Evolutionary conservation across 352 stramenopile species (phyloP).

Genomic region (Globisporangium abappressorium): DNA sequence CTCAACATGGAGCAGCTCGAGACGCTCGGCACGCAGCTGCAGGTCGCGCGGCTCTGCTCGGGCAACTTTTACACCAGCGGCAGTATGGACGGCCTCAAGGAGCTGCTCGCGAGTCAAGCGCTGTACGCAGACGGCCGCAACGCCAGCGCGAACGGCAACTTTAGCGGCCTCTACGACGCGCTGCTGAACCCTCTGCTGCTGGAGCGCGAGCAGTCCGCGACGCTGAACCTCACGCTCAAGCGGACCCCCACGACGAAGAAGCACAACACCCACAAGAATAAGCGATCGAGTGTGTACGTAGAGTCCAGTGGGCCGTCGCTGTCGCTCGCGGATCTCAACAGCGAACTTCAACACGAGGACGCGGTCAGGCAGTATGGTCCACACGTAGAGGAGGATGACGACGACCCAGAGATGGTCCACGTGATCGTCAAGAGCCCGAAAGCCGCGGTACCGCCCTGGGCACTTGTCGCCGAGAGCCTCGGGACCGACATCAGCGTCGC

Average conservation of each 20-base stretch:
- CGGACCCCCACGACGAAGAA: conserved; percentile 8
- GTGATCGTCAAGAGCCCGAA: conserved; percentile 60
- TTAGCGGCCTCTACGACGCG: conserved; percentile 44
- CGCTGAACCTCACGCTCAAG: conserved; percentile 31
- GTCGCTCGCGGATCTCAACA: conserved; percentile 10
- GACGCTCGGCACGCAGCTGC: conserved; percentile 41
- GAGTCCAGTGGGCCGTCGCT: conserved; percentile 5
- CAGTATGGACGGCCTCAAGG: conserved; percentile 34
- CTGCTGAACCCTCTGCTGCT: conserved; percentile 42
- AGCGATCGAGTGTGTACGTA: conserved; percentile 16
- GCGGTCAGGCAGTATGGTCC: background rate
- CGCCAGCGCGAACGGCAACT: conserved; percentile 26
- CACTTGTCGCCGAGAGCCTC: conserved; percentile 49
- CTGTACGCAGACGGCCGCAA: conserved; percentile 43
- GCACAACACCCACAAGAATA: background rate
- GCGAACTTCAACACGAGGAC: background rate
- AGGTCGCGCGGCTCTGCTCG: conserved; percentile 65
- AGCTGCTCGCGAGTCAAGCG: conserved; percentile 32
- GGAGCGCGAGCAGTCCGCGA: conserved; percentile 16
- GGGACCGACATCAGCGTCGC: conserved; percentile 70
- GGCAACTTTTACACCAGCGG: conserved; percentile 56
- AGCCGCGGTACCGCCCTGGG: conserved; percentile 59
- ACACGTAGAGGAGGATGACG: background rate
- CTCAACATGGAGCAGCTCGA: conserved; percentile 38
- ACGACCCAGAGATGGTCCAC: conserved; percentile 22